A percentile compares a stretch with the other conserved stretches of the same genome.
These are phyloP conservation scores for Fomitopsis serialis DNA, from an alignment of 768 basidiomycete species.

Conservation along the genomic window DNA sequence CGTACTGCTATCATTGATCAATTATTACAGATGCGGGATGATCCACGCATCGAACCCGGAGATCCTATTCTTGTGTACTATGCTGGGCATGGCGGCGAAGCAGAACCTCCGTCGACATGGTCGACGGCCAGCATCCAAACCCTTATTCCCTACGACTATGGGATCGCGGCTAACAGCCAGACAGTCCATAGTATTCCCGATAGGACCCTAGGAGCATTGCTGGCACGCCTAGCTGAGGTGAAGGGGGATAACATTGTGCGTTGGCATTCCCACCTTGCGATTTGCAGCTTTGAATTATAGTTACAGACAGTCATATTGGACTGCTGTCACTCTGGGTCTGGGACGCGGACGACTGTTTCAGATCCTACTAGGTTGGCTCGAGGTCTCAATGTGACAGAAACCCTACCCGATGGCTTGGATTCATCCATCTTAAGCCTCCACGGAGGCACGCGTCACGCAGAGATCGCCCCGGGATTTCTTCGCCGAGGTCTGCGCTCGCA, in stretches of 20 bases:
- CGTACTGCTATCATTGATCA: slow-evolving; percentile 28
- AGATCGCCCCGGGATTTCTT: not conserved
- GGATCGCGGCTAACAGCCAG: slow-evolving; percentile 2
- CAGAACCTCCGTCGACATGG: slow-evolving; percentile 27
- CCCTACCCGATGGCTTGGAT: not conserved
- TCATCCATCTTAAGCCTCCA: not conserved
- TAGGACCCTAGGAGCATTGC: slow-evolving; percentile 32
- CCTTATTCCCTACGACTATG: slow-evolving; percentile 29
- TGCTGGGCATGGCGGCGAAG: slow-evolving; percentile 39
- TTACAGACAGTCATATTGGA: slow-evolving; percentile 40
- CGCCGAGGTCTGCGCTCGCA: slow-evolving; percentile 11
- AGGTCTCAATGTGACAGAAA: not conserved
- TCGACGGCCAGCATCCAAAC: slow-evolving; percentile 27
- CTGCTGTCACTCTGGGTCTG: slow-evolving; percentile 39
- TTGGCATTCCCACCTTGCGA: not conserved
- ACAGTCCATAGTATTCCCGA: slow-evolving; percentile 35
- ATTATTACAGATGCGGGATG: slow-evolving; percentile 19
- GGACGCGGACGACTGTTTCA: slow-evolving; percentile 19
- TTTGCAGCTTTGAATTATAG: not conserved
- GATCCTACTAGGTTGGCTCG: slow-evolving; percentile 1
- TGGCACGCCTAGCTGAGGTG: slow-evolving; percentile 30
- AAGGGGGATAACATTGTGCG: slow-evolving; percentile 44
- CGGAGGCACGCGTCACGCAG: not conserved
- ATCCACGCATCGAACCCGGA: slow-evolving; percentile 9
- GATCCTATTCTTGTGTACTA: slow-evolving; percentile 38